These are phyloP conservation scores for Dipodascus geniculatus DNA, from an alignment of 805 yeast species.

Conservation along the genomic window DNA sequence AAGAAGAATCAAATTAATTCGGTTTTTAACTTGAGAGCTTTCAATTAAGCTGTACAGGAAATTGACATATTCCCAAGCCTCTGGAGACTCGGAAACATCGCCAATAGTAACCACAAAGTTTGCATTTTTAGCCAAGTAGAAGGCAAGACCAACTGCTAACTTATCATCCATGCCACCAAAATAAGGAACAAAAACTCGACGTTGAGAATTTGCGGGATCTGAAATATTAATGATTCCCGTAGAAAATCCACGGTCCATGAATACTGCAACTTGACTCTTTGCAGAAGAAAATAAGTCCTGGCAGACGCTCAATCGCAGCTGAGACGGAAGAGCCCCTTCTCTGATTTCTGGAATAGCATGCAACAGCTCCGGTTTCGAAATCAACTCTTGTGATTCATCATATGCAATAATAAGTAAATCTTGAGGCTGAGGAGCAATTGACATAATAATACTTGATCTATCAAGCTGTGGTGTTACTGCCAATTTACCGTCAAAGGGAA, in stretches of 20 bases:
- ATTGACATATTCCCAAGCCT: not conserved
- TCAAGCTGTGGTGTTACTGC: constrained; percentile 1
- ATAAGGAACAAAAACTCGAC: constrained; percentile 11
- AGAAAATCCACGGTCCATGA: constrained; percentile 12
- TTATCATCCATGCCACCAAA: constrained; percentile 10
- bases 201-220: not conserved
- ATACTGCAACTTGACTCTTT: not conserved
- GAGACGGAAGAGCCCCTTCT: not conserved
- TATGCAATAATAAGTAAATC: constrained; percentile 5
- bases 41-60: not conserved
- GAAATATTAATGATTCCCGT: not conserved
- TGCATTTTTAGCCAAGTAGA: constrained; percentile 11
- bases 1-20: not conserved
- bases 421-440: not conserved
- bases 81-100: constrained; percentile 3
- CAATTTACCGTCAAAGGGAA: not conserved
- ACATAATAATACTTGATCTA: not conserved
- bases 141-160: constrained; percentile 9
- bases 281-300: not conserved
- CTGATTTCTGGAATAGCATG: not conserved
- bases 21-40: not conserved
- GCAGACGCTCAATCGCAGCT: not conserved
- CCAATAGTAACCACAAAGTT: constrained; percentile 7
- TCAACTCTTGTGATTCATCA: constrained; percentile 3
- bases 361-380: constrained; percentile 4